Percentiles rank a stretch among this genome's conserved stretches.
Conservation (phyloP, 2,329 filamentous ascomycete species). For the Fusarium clavum region DNA sequence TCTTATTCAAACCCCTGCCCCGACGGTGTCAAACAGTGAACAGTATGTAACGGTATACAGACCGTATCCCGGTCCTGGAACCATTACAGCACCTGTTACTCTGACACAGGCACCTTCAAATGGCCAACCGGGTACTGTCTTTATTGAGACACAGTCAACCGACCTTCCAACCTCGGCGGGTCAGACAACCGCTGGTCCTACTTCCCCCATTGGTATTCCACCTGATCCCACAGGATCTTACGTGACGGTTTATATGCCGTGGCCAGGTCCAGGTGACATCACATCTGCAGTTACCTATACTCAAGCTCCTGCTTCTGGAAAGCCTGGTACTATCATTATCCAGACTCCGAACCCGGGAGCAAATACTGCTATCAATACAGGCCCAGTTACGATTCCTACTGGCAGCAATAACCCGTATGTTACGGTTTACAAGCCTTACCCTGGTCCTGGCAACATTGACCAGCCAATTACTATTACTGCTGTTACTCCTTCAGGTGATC, state of each 20-base stretch:
- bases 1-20: constrained; percentile 30
- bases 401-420: constrained; percentile 23
- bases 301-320: constrained; percentile 19
- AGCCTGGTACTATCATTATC: constrained; percentile 31
- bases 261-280: constrained; percentile 24
- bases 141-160: constrained; percentile 30
- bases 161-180: not conserved
- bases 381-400: constrained; percentile 20
- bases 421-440: constrained; percentile 33
- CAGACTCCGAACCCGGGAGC: constrained; percentile 28
- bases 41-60: constrained; percentile 34
- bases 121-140: constrained; percentile 32
- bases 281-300: constrained; percentile 24
- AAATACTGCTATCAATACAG: constrained; percentile 20
- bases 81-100: constrained; percentile 32
- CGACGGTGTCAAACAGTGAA: constrained; percentile 13
- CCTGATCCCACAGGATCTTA: constrained; percentile 25
- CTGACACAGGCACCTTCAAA: constrained; percentile 29
- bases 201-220: constrained; percentile 18
- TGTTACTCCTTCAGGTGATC: constrained; percentile 14
- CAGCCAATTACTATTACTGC: constrained; percentile 32
- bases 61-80: constrained; percentile 26
- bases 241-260: constrained; percentile 30
- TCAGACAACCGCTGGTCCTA: not conserved
- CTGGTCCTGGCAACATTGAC: constrained; percentile 32